Evolutionary conservation across 129 eudicot species (phyloP).

Genomic region (Calendula officinalis): DNA sequence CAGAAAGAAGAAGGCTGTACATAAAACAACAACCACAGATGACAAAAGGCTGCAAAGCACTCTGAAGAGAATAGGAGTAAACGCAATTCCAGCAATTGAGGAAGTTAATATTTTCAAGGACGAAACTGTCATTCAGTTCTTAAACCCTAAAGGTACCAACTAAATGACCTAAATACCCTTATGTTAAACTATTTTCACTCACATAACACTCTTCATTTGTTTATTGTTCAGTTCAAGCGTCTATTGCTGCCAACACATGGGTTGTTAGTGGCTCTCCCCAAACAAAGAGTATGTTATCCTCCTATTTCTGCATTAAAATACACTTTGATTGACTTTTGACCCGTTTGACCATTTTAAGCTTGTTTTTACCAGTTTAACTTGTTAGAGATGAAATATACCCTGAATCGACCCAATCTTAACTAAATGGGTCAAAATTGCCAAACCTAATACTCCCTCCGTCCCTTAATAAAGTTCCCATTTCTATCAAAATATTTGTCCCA

Average conservation of each 20-base stretch:
- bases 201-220: not conserved
- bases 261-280: conserved; percentile 94
- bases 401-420: too few relatives aligned
- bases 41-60: conserved; percentile 83
- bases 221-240: conserved; percentile 74
- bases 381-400: too few relatives aligned
- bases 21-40: conserved; percentile 78
- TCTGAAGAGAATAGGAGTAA: conserved; percentile 74
- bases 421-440: too few relatives aligned
- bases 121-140: conserved; percentile 72
- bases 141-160: conserved; percentile 64
- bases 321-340: too few relatives aligned
- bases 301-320: too few relatives aligned
- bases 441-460: too few relatives aligned
- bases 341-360: too few relatives aligned
- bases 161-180: too few relatives aligned
- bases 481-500: too few relatives aligned
- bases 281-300: conserved; percentile 64
- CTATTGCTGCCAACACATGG: conserved; percentile 92
- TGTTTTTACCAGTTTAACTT: too few relatives aligned
- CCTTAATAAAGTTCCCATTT: too few relatives aligned
- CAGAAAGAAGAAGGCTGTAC: conserved; percentile 91
- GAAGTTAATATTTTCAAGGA: conserved; percentile 84
- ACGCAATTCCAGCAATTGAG: conserved; percentile 71
- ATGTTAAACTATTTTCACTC: not conserved